Evolutionary conservation across 805 yeast genomes (phyloP).

Genomic region (Saccharomycopsis sp.): DNA sequence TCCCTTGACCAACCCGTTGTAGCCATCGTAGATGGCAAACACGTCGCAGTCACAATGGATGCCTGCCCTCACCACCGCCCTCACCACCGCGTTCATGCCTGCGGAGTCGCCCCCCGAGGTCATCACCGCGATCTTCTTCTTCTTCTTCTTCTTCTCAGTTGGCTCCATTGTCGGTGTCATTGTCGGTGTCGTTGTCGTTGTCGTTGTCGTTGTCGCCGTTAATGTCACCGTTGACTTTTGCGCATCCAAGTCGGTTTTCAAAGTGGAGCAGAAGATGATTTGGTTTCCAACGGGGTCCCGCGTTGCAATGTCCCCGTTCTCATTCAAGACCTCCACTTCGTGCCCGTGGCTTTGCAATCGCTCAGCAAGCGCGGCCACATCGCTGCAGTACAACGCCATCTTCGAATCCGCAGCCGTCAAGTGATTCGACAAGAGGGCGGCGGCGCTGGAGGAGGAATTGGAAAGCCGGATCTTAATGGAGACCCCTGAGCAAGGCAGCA

Average conservation of each 20-base stretch:
- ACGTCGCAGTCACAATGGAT: slow-evolving; percentile 83
- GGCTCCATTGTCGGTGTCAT: too few species aligned
- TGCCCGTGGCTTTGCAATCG: too few species aligned
- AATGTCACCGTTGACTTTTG: too few species aligned
- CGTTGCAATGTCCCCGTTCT: too few species aligned
- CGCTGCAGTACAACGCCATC: slow-evolving; percentile 26
- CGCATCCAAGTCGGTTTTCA: not conserved
- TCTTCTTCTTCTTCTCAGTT: slow-evolving; percentile 21
- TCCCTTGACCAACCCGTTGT: slow-evolving; percentile 85
- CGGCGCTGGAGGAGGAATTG: slow-evolving; percentile 4
- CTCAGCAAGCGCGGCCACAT: slow-evolving; percentile 27
- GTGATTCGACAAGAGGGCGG: slow-evolving; percentile 9
- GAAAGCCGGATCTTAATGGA: slow-evolving; percentile 16
- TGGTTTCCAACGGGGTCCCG: not conserved
- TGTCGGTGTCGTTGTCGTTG: too few species aligned
- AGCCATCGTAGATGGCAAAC: slow-evolving; percentile 88
- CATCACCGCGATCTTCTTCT: slow-evolving; percentile 81
- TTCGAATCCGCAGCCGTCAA: slow-evolving; percentile 11
- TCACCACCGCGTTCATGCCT: slow-evolving; percentile 95
- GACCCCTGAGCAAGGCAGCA: slow-evolving; percentile 1
- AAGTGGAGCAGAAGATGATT: not conserved
- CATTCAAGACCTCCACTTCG: too few species aligned
- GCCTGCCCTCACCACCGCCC: slow-evolving; percentile 93
- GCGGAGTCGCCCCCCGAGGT: slow-evolving; percentile 99
- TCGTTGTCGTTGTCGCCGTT: too few species aligned